A percentile compares a stretch with the other conserved stretches of the same genome.
These are phyloP conservation scores for Globisporangium splendens DNA, from an alignment of 352 stramenopile species.

Conservation along the genomic window DNA sequence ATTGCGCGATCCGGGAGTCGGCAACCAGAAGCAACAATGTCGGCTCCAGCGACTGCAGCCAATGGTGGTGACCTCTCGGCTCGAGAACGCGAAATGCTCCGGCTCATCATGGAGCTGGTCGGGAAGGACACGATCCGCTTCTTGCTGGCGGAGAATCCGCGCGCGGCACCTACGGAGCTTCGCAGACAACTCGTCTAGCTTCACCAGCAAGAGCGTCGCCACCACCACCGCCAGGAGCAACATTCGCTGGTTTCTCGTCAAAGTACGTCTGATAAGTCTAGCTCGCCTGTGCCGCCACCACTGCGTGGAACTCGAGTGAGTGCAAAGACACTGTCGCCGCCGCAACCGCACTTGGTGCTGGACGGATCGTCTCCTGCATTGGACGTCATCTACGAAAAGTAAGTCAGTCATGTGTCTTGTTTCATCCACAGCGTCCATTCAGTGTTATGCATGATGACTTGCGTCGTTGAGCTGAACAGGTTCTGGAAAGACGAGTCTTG, in stretches of 20 bases:
- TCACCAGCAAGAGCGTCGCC: not conserved
- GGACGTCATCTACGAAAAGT: slow-evolving; percentile 19
- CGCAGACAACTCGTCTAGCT: slow-evolving; percentile 1
- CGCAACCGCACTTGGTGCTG: not conserved
- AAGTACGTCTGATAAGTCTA: slow-evolving; percentile 1
- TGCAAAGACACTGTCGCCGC: not conserved
- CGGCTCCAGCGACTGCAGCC: not conserved
- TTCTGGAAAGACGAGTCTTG: slow-evolving; percentile 13
- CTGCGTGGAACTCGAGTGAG: not conserved
- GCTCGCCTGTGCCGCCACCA: not conserved
- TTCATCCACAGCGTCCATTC: slow-evolving; percentile 1
- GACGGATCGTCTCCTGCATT: slow-evolving; percentile 7
- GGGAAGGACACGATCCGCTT: slow-evolving; percentile 17
- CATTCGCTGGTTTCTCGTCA: not conserved
- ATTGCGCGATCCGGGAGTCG: not conserved
- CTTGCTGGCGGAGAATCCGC: slow-evolving; percentile 5
- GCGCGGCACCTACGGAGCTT: slow-evolving; percentile 11
- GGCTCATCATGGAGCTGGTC: slow-evolving; percentile 22
- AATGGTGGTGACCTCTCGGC: not conserved
- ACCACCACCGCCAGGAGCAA: not conserved
- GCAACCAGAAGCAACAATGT: not conserved
- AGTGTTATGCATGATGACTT: slow-evolving; percentile 5
- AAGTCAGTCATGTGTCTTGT: not conserved
- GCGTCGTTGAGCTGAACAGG: not conserved
- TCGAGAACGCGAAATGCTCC: slow-evolving; percentile 21